Evolutionary conservation across 2,329 filamentous ascomycete species (phyloP), one percentile per base, ranked within the genome.

Genomic region (Sphaerulina musiva): DNA sequence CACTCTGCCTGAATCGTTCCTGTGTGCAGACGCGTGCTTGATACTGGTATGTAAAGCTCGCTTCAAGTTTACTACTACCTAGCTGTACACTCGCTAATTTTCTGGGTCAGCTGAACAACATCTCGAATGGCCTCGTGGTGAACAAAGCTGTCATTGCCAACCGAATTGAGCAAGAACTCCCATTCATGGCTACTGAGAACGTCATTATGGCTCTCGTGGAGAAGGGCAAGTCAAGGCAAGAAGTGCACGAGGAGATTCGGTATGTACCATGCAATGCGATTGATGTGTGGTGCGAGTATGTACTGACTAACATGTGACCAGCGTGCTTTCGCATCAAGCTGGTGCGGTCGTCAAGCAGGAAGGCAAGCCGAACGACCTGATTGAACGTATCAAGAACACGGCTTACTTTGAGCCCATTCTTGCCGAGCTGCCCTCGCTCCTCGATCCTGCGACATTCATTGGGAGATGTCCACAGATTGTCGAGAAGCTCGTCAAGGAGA

Each of bases 221-320:
- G 53, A 80, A 84, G 66, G 88, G 87, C 32, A 79, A 76, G 29
- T 87, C 82, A 8, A 77, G 89, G 48, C 89, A 95, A 69, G 87
- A 91, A 52, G 86, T 88, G 1, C 90, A 95, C 72, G 90, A 95
- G 74, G 76, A 92, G 71, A 91, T 95, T 65, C 85, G 71, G 64
- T 66, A 51, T 40, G 62, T 51, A 4, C 32, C 6, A 12, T 39
- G 3, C n/a, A 12, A 40, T 29, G 11, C 14, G 41, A 20, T 20
- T 6, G 14, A 31, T 39, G 32, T 32, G 17, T 32, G 17, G 9
- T 44, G 34, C 34, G 34, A 7, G 26, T 29, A 7, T 41, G 20
- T 2, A 20, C 20, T 20, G 20, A 36, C 57, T 55, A 12, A 57
- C 40, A 32, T 29, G 9, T 29, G 9, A 39, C 12, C 32, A 65